Base-by-base conservation (phyloP, 257 asterid species). In the Gentiana dahurica region DNA sequence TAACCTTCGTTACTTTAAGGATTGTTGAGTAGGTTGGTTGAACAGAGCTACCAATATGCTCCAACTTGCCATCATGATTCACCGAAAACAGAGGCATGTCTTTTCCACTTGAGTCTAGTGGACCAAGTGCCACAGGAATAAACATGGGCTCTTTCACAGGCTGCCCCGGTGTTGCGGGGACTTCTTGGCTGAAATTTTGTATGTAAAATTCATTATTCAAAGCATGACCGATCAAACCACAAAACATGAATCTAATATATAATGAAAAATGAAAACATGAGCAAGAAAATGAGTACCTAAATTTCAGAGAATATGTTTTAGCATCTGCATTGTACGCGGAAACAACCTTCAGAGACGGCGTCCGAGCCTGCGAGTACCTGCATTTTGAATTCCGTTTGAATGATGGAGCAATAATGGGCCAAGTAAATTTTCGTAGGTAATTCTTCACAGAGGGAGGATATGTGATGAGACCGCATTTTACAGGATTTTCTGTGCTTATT, bases 311-410 rank as follows among this genome's bases (percentile, higher is more conserved):
- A 59, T 61, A 92, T 35, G 94, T 83, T 61, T 55, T 71, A 33
- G 82, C 77, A 69, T 88, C 76, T 39, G 91, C 68, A 66, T 85
- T 67, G 58, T 85, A 88, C 41, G 67, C 62, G 39, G 95, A 77
- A 51, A 53, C 69, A 53, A 85, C 95, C 62, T 77, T 83, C 72
- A 92, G 74, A 54, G 54, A 69, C 62, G 99, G 97, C 8, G 99
- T 88, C 56, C 99, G 97, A 56, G 99, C 99, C 76, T 88, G 95
- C 10, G 99, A 88, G 68, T 92, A 92, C 99, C 99, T 92, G 69
- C 57, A 72, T 51, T 24, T 73, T 54, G 68, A 50, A 46, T 56
- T 68, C 37, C 36, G 62, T 55, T 55, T 33, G 24, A 54, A 34
- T 55, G 36, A 34, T 43, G 47, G 52, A 60, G 37, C 13, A 13